Percentiles rank a stretch among this genome's conserved stretches.
phyloP scores from a whole-genome alignment of 83 land plant genomes.

The Isoetes engelmannii region DNA sequence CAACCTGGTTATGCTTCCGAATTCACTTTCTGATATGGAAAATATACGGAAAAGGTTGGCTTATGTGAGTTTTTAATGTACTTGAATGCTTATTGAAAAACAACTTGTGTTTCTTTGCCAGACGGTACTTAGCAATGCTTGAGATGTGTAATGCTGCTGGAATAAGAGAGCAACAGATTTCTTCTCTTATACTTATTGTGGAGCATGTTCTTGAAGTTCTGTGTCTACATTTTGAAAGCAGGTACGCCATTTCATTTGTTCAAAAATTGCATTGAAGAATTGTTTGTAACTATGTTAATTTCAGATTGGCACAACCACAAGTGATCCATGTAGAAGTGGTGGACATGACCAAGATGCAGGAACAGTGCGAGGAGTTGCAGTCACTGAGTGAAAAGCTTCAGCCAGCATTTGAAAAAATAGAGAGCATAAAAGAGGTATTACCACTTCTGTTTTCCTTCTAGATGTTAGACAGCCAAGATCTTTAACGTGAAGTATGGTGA shows the following conservation, averaged over 20 bases:
- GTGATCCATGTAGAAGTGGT: conserved; percentile 11
- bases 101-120: conserved; percentile 4
- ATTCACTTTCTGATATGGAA: conserved; percentile 4
- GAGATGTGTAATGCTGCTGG: conserved; percentile 89
- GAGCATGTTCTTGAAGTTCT: conserved; percentile 70
- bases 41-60: conserved; percentile 70
- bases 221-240: conserved; percentile 60
- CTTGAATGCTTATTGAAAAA: not conserved
- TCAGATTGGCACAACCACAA: conserved; percentile 13
- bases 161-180: conserved; percentile 50
- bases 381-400: conserved; percentile 19
- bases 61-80: not conserved
- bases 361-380: conserved; percentile 17
- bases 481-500: too few relatives aligned
- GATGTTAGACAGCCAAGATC: not conserved
- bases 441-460: not conserved
- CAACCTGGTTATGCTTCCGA: conserved; percentile 42
- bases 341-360: conserved; percentile 14
- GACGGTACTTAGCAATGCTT: conserved; percentile 87
- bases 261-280: not conserved
- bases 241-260: conserved; percentile 28
- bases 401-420: conserved; percentile 31
- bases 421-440: conserved; percentile 25
- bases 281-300: not conserved
- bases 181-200: conserved; percentile 47